A percentile compares a stretch with the other conserved stretches of the same genome.
phyloP scores from a whole-genome alignment of 1,284 basidiomycete species.

The Ustilago esculenta region DNA sequence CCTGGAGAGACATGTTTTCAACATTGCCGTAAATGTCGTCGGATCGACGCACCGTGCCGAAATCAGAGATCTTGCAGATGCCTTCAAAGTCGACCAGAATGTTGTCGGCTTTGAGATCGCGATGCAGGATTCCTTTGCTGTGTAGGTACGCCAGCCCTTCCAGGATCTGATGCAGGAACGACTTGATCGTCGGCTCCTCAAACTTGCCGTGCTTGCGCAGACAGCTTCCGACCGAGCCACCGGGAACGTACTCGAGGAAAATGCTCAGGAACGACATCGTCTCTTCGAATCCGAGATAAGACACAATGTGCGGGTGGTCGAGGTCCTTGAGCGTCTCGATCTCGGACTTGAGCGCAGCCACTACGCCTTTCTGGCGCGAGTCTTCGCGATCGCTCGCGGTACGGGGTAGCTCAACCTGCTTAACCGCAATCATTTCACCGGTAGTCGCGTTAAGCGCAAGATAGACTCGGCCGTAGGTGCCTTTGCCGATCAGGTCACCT shows the following conservation, averaged over 20 bases:
- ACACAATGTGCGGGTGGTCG: conserved; percentile 96
- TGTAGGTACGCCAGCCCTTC: conserved; percentile 93
- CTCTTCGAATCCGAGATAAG: conserved; percentile 91
- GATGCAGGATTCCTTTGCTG: conserved; percentile 87
- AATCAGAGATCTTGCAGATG: conserved; percentile 97
- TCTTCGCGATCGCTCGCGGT: conserved; percentile 90
- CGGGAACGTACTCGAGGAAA: conserved; percentile 83
- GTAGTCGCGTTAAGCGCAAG: conserved; percentile 96
- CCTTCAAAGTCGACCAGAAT: conserved; percentile 93
- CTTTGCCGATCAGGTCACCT: conserved; percentile 94
- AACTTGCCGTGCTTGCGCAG: conserved; percentile 92
- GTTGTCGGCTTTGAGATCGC: conserved; percentile 98
- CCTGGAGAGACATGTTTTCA: conserved; percentile 83
- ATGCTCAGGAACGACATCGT: conserved; percentile 90
- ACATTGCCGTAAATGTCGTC: conserved; percentile 83
- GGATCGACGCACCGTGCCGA: conserved; percentile 71
- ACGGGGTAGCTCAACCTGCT: conserved; percentile 94
- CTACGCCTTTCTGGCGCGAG: conserved; percentile 81
- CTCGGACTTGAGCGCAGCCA: conserved; percentile 91
- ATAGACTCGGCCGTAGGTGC: conserved; percentile 95
- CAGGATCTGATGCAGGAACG: conserved; percentile 91
- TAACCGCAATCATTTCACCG: conserved; percentile 99
- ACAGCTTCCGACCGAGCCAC: conserved; percentile 93
- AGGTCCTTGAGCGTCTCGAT: conserved; percentile 92
- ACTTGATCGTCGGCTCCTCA: conserved; percentile 89